A percentile compares a stretch with the other conserved stretches of the same genome.
Conservation (phyloP, 2,329 filamentous ascomycete genomes). For the Cladophialophora immunda region DNA sequence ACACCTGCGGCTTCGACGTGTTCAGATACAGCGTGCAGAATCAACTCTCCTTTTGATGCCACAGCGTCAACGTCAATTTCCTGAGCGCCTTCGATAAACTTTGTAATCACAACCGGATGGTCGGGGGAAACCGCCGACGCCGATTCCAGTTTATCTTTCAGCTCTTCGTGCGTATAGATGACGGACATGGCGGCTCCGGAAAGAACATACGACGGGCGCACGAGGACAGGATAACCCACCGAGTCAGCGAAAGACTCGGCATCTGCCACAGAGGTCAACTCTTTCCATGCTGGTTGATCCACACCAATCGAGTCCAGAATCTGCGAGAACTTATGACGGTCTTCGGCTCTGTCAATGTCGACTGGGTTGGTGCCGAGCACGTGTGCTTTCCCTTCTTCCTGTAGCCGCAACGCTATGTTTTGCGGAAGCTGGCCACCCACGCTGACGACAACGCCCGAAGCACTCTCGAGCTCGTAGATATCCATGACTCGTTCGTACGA, state of each 20-base stretch:
- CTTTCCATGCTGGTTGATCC: slow-evolving; percentile 97
- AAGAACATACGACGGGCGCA: slow-evolving; percentile 93
- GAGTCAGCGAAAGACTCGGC: slow-evolving; percentile 85
- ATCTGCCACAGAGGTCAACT: slow-evolving; percentile 86
- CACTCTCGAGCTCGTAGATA: slow-evolving; percentile 91
- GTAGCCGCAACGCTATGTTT: slow-evolving; percentile 93
- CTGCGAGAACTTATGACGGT: slow-evolving; percentile 97
- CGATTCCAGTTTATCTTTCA: slow-evolving; percentile 93
- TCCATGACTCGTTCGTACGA: slow-evolving; percentile 99
- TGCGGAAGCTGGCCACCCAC: slow-evolving; percentile 96
- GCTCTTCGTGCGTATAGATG: slow-evolving; percentile 84
- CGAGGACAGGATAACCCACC: slow-evolving; percentile 93
- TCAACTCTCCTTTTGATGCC: slow-evolving; percentile 81
- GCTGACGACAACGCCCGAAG: slow-evolving; percentile 89
- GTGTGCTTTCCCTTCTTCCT: slow-evolving; percentile 88
- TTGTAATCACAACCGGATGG: slow-evolving; percentile 96
- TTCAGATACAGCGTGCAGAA: slow-evolving; percentile 92
- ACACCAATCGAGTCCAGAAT: slow-evolving; percentile 97
- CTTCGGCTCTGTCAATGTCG: slow-evolving; percentile 97
- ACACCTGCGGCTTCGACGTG: slow-evolving; percentile 98
- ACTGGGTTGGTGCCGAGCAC: slow-evolving; percentile 91
- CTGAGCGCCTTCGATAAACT: slow-evolving; percentile 95
- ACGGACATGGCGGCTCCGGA: slow-evolving; percentile 99
- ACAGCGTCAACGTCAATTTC: slow-evolving; percentile 98
- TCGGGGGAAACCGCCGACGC: slow-evolving; percentile 92